Conservation (phyloP, 2,329 filamentous ascomycete species). For the Thermochaetoides dissita region DNA sequence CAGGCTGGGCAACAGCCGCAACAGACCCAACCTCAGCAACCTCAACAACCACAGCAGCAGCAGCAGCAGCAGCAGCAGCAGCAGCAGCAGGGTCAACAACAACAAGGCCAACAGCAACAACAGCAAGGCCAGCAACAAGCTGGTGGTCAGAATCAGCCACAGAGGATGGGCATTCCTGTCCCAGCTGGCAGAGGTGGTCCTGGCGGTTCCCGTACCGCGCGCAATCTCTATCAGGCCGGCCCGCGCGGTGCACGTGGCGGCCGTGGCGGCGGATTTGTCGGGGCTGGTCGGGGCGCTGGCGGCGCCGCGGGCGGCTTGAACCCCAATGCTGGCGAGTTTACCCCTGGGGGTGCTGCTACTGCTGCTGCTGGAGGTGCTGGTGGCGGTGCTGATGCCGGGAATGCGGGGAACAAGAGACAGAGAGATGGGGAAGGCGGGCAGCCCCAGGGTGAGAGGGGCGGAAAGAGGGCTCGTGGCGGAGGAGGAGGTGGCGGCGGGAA, state of each 20-base stretch:
- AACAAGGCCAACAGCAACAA: slow-evolving; percentile 1
- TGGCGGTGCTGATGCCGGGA: background rate
- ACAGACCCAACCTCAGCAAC: background rate
- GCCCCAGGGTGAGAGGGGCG: slow-evolving; percentile 6
- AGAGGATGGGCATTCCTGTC: slow-evolving; percentile 8
- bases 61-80: slow-evolving; percentile 2
- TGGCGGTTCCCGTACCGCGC: slow-evolving; percentile 5
- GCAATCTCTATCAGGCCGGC: slow-evolving; percentile 11
- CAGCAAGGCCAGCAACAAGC: slow-evolving; percentile 5
- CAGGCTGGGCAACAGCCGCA: background rate
- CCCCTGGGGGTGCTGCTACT: slow-evolving; percentile 3
- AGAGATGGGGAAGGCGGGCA: slow-evolving; percentile 10
- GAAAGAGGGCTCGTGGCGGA: slow-evolving; percentile 14
- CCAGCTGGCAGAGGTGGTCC: slow-evolving; percentile 10
- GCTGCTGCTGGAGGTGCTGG: background rate
- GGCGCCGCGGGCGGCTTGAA: slow-evolving; percentile 10
- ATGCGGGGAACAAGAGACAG: slow-evolving; percentile 13
- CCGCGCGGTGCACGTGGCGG: slow-evolving; percentile 12
- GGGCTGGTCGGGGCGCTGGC: slow-evolving; percentile 10
- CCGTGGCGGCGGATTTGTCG: slow-evolving; percentile 13
- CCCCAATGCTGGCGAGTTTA: slow-evolving; percentile 14
- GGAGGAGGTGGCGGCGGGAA: slow-evolving; percentile 3
- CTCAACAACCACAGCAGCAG: background rate
- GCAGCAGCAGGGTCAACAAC: slow-evolving; percentile 1
- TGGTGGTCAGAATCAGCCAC: background rate